These are phyloP conservation scores for Colletotrichum lentis DNA, from an alignment of 2,329 filamentous ascomycete species.

Conservation along the genomic window DNA sequence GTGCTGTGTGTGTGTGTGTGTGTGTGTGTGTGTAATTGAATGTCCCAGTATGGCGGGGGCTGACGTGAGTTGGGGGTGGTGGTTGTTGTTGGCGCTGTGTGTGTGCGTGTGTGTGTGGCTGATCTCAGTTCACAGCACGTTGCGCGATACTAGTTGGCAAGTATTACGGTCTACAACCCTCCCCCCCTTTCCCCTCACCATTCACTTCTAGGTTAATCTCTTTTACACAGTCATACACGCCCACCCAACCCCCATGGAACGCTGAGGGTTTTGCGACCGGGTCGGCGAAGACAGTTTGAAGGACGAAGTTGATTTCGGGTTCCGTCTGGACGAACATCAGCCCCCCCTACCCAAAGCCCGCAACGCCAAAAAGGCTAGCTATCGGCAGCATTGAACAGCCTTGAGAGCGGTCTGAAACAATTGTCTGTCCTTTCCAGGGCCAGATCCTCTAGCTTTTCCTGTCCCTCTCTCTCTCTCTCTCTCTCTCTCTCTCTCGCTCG, in stretches of 20 bases:
- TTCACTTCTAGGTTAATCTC: background rate
- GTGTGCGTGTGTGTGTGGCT: slow-evolving; percentile 11
- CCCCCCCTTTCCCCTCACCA: background rate
- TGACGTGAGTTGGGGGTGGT: slow-evolving; percentile 2
- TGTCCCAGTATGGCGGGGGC: slow-evolving; percentile 2
- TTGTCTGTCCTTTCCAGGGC: background rate
- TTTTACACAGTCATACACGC: background rate
- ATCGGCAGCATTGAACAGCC: background rate
- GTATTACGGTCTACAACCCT: background rate
- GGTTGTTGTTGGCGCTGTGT: too few species aligned
- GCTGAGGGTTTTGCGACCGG: background rate
- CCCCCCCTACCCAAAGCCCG: background rate
- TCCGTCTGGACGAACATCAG: background rate
- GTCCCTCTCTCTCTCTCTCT: background rate
- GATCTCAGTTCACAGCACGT: background rate
- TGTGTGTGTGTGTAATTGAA: slow-evolving; percentile 20
- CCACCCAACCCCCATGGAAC: background rate
- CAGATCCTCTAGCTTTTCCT: background rate
- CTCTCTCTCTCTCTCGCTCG: background rate
- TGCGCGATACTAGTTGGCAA: slow-evolving; percentile 7
- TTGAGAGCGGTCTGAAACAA: slow-evolving; percentile 11
- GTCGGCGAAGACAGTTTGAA: background rate
- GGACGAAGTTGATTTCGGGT: background rate
- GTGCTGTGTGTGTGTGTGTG: too few species aligned
- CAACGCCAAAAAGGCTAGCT: background rate